Conservation (phyloP, 2,329 filamentous ascomycete species). For the Metarhizium humberi region DNA sequence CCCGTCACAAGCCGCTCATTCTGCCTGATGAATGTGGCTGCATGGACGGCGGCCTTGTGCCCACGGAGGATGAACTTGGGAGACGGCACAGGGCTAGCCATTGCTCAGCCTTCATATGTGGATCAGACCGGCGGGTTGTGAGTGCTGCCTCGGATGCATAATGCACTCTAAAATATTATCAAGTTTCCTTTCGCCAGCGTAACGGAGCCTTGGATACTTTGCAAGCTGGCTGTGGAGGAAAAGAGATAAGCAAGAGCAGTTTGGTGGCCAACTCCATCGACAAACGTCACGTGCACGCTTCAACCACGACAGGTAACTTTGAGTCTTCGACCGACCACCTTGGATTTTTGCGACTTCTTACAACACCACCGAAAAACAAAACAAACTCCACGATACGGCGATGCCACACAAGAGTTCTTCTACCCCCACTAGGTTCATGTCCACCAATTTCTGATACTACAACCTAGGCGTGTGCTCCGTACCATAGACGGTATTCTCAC, state of each 20-base stretch:
- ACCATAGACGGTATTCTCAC: too few relatives aligned
- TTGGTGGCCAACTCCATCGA: background rate
- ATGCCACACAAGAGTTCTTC: too few relatives aligned
- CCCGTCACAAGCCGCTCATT: constrained; percentile 77
- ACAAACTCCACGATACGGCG: too few relatives aligned
- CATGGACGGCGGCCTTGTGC: constrained; percentile 72
- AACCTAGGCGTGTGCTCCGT: too few relatives aligned
- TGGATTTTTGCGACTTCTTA: background rate
- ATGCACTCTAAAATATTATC: background rate
- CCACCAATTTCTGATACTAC: too few relatives aligned
- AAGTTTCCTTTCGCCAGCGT: background rate
- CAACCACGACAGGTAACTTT: background rate
- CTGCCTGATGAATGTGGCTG: constrained; percentile 58
- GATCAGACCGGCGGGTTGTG: background rate
- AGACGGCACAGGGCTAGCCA: constrained; percentile 20
- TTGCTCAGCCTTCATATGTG: constrained; percentile 6
- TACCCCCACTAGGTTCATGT: too few relatives aligned
- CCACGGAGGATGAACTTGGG: constrained; percentile 68
- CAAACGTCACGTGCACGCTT: background rate
- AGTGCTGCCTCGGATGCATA: background rate
- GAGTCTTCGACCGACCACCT: background rate
- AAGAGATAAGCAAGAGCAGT: background rate
- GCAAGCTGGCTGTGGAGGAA: background rate
- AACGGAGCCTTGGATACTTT: background rate
- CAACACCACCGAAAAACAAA: background rate